Evolutionary conservation across 1,139 yeast species (phyloP).

Genomic region (Candida frijolesensis): DNA sequence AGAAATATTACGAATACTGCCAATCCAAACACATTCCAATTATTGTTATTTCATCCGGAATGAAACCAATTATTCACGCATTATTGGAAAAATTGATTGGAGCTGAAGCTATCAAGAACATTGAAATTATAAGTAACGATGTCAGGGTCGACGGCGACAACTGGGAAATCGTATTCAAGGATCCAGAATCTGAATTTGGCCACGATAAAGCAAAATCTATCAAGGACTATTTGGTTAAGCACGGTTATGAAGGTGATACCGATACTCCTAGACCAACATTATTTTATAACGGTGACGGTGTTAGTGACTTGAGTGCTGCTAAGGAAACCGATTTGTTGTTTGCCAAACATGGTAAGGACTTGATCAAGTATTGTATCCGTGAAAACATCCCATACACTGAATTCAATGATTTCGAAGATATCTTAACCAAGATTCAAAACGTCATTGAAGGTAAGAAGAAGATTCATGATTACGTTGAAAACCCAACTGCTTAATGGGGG

Average conservation of each 20-base stretch:
- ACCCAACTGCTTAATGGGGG: slow-evolving; percentile 11
- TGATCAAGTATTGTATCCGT: slow-evolving; percentile 78
- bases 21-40: slow-evolving; percentile 69
- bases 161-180: slow-evolving; percentile 87
- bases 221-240: slow-evolving; percentile 56
- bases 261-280: slow-evolving; percentile 49
- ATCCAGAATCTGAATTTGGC: slow-evolving; percentile 81
- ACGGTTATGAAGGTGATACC: slow-evolving; percentile 30
- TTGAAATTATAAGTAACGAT: slow-evolving; percentile 82
- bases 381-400: slow-evolving; percentile 85
- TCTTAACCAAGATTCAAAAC: slow-evolving; percentile 52
- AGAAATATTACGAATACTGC: slow-evolving; percentile 80
- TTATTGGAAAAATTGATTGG: slow-evolving; percentile 76
- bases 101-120: slow-evolving; percentile 66
- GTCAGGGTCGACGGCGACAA: slow-evolving; percentile 55
- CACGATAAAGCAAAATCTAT: slow-evolving; percentile 92
- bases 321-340: slow-evolving; percentile 90
- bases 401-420: slow-evolving; percentile 75
- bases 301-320: slow-evolving; percentile 92
- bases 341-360: slow-evolving; percentile 91
- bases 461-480: slow-evolving; percentile 33
- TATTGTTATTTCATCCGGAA: slow-evolving; percentile 84
- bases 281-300: slow-evolving; percentile 97
- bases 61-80: slow-evolving; percentile 87
- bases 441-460: slow-evolving; percentile 32